These are phyloP conservation scores for Austropuccinia psidii DNA, from an alignment of 1,284 basidiomycete species.

Conservation along the genomic window DNA sequence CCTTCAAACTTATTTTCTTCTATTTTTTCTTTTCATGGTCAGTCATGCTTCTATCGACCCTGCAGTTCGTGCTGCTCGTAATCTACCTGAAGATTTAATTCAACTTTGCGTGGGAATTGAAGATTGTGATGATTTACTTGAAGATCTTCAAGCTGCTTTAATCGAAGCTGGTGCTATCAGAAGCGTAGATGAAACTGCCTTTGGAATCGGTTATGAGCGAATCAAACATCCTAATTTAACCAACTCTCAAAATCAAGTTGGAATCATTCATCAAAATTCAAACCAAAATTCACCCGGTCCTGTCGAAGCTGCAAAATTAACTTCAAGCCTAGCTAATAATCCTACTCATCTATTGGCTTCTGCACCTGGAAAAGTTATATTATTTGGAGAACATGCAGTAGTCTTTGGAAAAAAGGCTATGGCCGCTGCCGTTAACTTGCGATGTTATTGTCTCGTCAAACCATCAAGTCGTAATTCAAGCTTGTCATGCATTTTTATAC, in stretches of 20 bases:
- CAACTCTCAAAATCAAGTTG: slow-evolving; percentile 37
- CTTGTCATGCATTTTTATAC: slow-evolving; percentile 81
- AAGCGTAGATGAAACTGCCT: slow-evolving; percentile 34
- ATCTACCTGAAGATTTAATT: slow-evolving; percentile 94
- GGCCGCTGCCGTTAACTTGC: slow-evolving; percentile 86
- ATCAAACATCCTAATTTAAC: neutral
- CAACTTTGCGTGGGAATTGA: slow-evolving; percentile 98
- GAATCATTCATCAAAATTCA: neutral
- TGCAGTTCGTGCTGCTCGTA: slow-evolving; percentile 79
- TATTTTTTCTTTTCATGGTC: slow-evolving; percentile 37
- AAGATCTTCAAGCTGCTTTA: slow-evolving; percentile 88
- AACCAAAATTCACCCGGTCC: too few species aligned
- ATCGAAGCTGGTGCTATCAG: slow-evolving; percentile 80
- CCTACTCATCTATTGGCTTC: slow-evolving; percentile 63
- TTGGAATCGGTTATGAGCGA: slow-evolving; percentile 36
- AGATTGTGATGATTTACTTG: slow-evolving; percentile 82
- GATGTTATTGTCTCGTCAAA: slow-evolving; percentile 80
- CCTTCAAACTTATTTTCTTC: slow-evolving; percentile 2
- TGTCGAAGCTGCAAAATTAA: too few species aligned
- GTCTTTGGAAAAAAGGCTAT: slow-evolving; percentile 95
- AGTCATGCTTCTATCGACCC: slow-evolving; percentile 97
- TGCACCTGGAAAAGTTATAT: slow-evolving; percentile 93
- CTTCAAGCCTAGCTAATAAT: slow-evolving; percentile 39
- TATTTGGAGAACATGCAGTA: slow-evolving; percentile 98
- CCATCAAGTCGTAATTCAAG: slow-evolving; percentile 63